Evolutionary conservation across 2,329 filamentous ascomycete species (phyloP).

Genomic region (Phaeosphaeriaceae sp.): DNA sequence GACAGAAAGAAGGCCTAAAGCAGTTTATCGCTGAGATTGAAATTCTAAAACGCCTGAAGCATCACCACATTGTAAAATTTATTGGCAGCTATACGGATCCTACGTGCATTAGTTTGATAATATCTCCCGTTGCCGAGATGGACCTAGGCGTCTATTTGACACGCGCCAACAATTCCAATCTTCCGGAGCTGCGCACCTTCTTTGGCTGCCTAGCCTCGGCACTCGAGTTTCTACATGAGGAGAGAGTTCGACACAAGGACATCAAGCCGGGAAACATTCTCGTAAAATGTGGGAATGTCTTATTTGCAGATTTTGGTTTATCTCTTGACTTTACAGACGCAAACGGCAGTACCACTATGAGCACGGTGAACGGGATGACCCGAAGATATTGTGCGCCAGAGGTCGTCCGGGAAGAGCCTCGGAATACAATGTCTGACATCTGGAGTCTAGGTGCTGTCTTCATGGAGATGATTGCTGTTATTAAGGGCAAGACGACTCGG

Average conservation of each 20-base stretch:
- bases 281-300: too few species aligned
- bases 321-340: too few species aligned
- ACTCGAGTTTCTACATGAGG: constrained; percentile 9
- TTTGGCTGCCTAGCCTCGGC: constrained; percentile 36
- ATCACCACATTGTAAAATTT: constrained; percentile 37
- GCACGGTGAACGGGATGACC: too few species aligned
- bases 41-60: constrained; percentile 35
- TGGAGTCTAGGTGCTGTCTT: too few species aligned
- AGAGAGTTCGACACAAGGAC: constrained; percentile 26
- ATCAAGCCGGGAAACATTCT: too few species aligned
- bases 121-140: constrained; percentile 33
- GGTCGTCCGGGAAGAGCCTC: too few species aligned
- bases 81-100: constrained; percentile 37
- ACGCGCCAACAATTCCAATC: constrained; percentile 8
- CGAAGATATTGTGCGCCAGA: too few species aligned
- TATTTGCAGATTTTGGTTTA: too few species aligned
- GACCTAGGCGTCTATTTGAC: constrained; percentile 21
- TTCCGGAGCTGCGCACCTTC: constrained; percentile 14
- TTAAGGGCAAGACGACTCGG: too few species aligned
- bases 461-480: too few species aligned
- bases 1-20: constrained; percentile 17
- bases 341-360: too few species aligned
- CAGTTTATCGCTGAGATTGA: constrained; percentile 34
- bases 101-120: constrained; percentile 35
- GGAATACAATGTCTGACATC: too few species aligned